Percentiles rank a stretch among this genome's conserved stretches.
These are phyloP conservation scores for Pseudoperonospora humuli DNA, from an alignment of 352 stramenopile genomes.

Conservation along the genomic window DNA sequence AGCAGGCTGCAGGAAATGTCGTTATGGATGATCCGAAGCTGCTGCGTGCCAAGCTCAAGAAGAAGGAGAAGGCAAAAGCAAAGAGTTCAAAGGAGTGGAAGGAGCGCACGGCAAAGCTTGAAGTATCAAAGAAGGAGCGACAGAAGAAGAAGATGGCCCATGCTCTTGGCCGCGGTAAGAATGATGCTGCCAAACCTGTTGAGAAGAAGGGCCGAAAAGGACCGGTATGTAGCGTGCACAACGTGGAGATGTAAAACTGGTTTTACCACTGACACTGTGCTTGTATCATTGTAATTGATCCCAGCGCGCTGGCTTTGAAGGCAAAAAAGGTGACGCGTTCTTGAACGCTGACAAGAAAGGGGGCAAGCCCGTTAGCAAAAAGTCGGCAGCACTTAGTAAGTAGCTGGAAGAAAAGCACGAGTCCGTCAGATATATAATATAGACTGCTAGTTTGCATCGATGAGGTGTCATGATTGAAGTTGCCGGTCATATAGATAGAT, in stretches of 20 bases:
- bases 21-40: constrained; percentile 74
- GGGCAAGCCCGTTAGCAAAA: constrained; percentile 17
- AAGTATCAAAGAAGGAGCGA: constrained; percentile 60
- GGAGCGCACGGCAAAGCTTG: constrained; percentile 44
- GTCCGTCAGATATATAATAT: constrained; percentile 28
- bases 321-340: constrained; percentile 72
- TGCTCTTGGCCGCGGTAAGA: constrained; percentile 15
- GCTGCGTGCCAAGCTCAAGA: constrained; percentile 73
- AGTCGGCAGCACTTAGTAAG: constrained; percentile 23
- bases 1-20: constrained; percentile 57
- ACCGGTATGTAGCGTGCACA: constrained; percentile 24
- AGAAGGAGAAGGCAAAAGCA: constrained; percentile 74
- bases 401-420: constrained; percentile 20
- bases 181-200: constrained; percentile 26
- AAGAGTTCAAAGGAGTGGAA: constrained; percentile 79
- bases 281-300: constrained; percentile 1
- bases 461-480: constrained; percentile 6
- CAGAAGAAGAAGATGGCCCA: constrained; percentile 55
- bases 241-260: background rate
- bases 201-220: constrained; percentile 29
- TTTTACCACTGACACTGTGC: constrained; percentile 5
- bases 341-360: constrained; percentile 59
- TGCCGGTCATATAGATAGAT: constrained; percentile 17
- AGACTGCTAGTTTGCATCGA: constrained; percentile 29
- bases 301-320: constrained; percentile 69